These are phyloP conservation scores for Entonaema liquescens DNA, from an alignment of 495 filamentous ascomycete genomes.

Conservation along the genomic window DNA sequence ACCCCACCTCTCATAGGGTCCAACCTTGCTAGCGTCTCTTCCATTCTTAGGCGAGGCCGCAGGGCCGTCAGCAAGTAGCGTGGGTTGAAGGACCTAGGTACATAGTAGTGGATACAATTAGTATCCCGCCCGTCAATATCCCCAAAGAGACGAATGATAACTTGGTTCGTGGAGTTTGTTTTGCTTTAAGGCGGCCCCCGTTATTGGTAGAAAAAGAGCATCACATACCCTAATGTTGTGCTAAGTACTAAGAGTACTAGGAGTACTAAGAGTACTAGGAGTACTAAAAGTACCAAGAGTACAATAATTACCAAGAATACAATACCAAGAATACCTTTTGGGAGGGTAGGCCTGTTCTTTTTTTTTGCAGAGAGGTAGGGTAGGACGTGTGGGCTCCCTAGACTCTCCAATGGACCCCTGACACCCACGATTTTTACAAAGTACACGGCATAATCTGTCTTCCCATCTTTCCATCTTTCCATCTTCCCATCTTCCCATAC, in stretches of 20 bases:
- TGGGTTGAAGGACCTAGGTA: conserved; percentile 5
- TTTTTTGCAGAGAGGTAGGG: not conserved
- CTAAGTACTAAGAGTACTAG: not conserved
- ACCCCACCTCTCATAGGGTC: conserved; percentile 5
- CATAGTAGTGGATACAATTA: not conserved
- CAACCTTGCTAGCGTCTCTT: conserved; percentile 6
- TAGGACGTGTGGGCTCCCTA: not conserved
- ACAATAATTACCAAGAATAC: not conserved
- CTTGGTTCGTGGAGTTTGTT: not conserved
- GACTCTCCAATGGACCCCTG: not conserved
- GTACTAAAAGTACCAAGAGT: not conserved
- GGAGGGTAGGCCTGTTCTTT: not conserved
- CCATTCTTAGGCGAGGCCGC: conserved; percentile 10
- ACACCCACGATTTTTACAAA: conserved; percentile 12
- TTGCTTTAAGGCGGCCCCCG: not conserved
- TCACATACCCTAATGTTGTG: not conserved
- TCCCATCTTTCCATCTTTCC: not conserved
- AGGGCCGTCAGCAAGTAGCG: conserved; percentile 6
- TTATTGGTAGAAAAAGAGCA: not conserved
- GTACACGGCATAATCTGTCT: conserved; percentile 13
- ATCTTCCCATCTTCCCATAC: not conserved
- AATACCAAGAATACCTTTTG: not conserved
- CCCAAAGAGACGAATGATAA: not conserved
- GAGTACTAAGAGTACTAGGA: not conserved
- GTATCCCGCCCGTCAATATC: conserved; percentile 2